Conservation (phyloP, 2,329 filamentous ascomycete genomes). For the Xylariaceae sp. region DNA sequence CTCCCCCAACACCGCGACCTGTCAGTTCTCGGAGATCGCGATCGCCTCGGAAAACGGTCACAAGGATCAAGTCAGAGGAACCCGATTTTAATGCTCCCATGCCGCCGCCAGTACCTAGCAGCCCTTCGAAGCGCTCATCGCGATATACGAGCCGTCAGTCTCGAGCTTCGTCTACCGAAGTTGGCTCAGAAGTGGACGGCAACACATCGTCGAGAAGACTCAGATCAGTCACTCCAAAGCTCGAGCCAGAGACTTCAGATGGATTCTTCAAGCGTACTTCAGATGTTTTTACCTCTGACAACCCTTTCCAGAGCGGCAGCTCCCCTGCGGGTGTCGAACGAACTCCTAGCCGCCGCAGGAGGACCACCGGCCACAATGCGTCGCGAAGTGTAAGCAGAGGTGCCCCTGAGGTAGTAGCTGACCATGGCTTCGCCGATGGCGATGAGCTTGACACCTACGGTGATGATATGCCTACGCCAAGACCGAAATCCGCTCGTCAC, state of each 20-base stretch:
- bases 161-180: conserved; percentile 47
- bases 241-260: conserved; percentile 51
- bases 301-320: conserved; percentile 86
- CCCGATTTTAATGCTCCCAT: conserved; percentile 35
- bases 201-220: conserved; percentile 23
- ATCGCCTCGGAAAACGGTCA: conserved; percentile 51
- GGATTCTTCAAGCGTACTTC: conserved; percentile 37
- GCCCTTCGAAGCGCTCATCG: conserved; percentile 50
- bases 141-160: conserved; percentile 51
- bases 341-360: conserved; percentile 45
- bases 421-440: conserved; percentile 44
- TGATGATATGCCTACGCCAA: conserved; percentile 52
- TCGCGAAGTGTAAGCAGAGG: conserved; percentile 37
- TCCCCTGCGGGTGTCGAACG: conserved; percentile 49
- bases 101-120: conserved; percentile 35
- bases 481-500: conserved; percentile 35
- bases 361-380: conserved; percentile 40
- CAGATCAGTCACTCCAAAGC: conserved; percentile 38
- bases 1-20: conserved; percentile 40
- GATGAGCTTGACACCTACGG: conserved; percentile 50
- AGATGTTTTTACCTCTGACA: conserved; percentile 75
- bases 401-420: conserved; percentile 42
- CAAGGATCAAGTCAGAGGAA: conserved; percentile 49
- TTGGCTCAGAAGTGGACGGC: conserved; percentile 39
- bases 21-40: conserved; percentile 46